Base-by-base conservation (phyloP, 2,329 filamentous ascomycete species). In the Daldinia eschscholtzii region DNA sequence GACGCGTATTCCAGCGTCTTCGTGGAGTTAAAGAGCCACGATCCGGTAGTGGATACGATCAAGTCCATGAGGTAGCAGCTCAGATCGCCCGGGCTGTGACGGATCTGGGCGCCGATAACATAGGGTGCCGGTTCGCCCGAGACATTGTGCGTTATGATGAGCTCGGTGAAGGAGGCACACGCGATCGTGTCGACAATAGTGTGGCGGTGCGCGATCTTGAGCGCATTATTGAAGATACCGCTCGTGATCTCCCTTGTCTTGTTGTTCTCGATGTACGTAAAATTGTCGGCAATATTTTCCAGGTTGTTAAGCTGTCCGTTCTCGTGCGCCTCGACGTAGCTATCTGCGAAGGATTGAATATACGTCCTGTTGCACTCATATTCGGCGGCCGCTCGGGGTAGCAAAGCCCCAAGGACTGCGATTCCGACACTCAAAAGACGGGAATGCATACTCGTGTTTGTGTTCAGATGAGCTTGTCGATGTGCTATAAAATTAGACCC, bases 11-110 rank as follows among this genome's bases (percentile, higher is more conserved):
- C 73, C 0, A 81, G 73, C 28, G 79, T 80, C 33, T 75, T 73
- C n/a, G 76, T 67, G 2, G 78, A 76, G 72, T 80, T 76, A 74
- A 81, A 81, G 7, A 80, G 73, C 79, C 79, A 81, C 30, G 78
- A 77, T 9, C 76, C 75, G 0, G 75, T 76, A 3, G 77, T 76
- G 6, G 79, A 79, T 7, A 76, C 76, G 50, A 79, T 71, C 6
- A 74, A 67, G 68, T 81, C 79, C 46, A 81, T 76, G 12, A 78
- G 73, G 26, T 74, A 72, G 30, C 74, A 59, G 55, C 72, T 73
- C 60, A 74, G 60, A 58, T 75, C 73, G 3, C 50, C 67, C 3
- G 72, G 64, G 46, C 65, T 68, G 67, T 80, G 77, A 7, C 75
- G 76, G 60, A 81, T 76, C 71, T 81, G 80, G 5, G 77, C 77